Base-by-base conservation (phyloP, 164 flowering plant genomes). In the Warburgia ugandensis region DNA sequence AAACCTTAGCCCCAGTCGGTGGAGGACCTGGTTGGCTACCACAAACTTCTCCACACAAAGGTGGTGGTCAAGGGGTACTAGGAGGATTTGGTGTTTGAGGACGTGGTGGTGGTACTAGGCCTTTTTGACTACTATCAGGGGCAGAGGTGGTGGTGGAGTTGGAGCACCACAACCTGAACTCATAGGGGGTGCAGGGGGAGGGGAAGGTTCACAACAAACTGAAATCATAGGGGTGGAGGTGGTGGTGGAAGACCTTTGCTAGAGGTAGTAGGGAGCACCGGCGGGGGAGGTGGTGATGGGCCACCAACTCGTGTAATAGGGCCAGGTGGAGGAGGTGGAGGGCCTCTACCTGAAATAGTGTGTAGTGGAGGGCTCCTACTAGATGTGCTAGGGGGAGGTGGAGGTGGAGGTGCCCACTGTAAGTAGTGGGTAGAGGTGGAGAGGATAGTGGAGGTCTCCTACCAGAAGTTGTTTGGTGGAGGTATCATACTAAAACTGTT, bases 31-130 rank as follows among this genome's bases (percentile, higher is more conserved):
- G 60, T 25, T 57, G 45, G 31, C 62, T 50, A 16, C 64, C 60
- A 57, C 61, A 72, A 41, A 60, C 55, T 52, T 45, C 55, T 39
- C 45, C 55, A 27, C 6, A 35, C 32, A 42, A 20, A 25, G 50
- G 56, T 29, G 75, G 70, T 25, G 74, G 70, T 47, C 68, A 78
- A 30, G 90, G 79, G 12, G 67, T 65, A 65, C 64, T 49, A 43
- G 82, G 73, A 54, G 72, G 73, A 43, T 50, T 72, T 37, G 82
- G 75, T 22, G 64, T 63, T 59, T 70, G 75, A 23, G 79, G 77
- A 28, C 80, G 84, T 28, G 75, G 75, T 32, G 75, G 73, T 23
- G 70, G 68, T 23, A 53, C 7, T 39, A 64, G 57, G 48, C 70
- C 65, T 55, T 53, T 66, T 7, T 40, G 55, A 29, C 59, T 19